A percentile compares a stretch with the other conserved stretches of the same genome.
Conservation (phyloP, 805 yeast species). For the Cyberlindnera mycetangii region DNA sequence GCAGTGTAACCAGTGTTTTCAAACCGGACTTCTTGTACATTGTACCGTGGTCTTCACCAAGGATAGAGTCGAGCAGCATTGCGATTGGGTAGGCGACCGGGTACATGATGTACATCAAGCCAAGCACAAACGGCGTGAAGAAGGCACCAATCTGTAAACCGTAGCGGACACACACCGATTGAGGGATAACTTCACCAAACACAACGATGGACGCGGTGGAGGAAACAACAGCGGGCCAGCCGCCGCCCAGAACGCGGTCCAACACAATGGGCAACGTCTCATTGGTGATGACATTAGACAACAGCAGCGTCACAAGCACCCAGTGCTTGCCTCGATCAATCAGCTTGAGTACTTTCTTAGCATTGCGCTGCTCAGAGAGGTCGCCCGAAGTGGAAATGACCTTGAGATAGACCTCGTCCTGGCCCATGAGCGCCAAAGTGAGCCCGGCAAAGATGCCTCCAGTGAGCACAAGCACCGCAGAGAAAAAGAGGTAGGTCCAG, state of each 20-base stretch:
- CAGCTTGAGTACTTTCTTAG: constrained; percentile 67
- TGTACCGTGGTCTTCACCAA: constrained; percentile 97
- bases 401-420: constrained; percentile 90
- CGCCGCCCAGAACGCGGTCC: constrained; percentile 93
- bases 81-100: constrained; percentile 94
- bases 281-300: constrained; percentile 88
- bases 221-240: constrained; percentile 92
- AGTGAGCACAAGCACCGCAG: constrained; percentile 59
- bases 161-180: constrained; percentile 86
- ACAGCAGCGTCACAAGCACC: constrained; percentile 85
- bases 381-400: constrained; percentile 91
- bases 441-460: constrained; percentile 94
- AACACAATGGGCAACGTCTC: constrained; percentile 93
- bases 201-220: constrained; percentile 92
- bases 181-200: constrained; percentile 97
- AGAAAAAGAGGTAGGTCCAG: constrained; percentile 36
- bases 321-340: constrained; percentile 89
- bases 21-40: constrained; percentile 89
- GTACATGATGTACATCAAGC: constrained; percentile 83
- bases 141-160: constrained; percentile 90
- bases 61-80: constrained; percentile 66
- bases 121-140: constrained; percentile 83
- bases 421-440: constrained; percentile 97
- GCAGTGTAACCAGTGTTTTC: constrained; percentile 89
- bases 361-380: constrained; percentile 58